Evolutionary conservation across 2,329 filamentous ascomycete genomes (phyloP), one percentile per base, ranked within the genome.

Genomic region (Colletotrichum orchidophilum): DNA sequence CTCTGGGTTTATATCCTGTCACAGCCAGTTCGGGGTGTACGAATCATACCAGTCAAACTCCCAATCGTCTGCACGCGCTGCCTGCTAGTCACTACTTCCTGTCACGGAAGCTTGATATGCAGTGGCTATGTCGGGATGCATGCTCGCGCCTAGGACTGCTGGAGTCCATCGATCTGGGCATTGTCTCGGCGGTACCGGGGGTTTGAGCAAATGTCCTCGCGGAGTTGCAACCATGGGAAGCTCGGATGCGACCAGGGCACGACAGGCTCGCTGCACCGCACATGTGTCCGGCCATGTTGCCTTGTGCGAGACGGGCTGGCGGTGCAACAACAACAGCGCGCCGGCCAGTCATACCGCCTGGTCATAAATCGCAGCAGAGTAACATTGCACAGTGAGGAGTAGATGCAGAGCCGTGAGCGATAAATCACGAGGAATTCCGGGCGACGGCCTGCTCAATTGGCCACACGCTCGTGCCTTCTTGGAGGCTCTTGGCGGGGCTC

Each of bases 401-500:
- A 24, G n/a, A n/a, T n/a, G n/a, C 13, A 29, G 31, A 61, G 39
- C 58, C 49, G 39, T 50, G 63, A 68, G 63, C 29, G 63, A 71
- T 62, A 70, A 58, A 33, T 52, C 49, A 53, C 39, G 13, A 50
- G 55, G 3, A 33, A 71, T 31, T 35, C 50, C 52, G n/a, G 27
- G 18, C 57, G 49, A 31, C n/a, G 13, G 18, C 29, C 27, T 27
- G 64, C n/a, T 29, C 42, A 15, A 53, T 68, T 68, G 9, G 12
- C 35, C 67, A 50, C 24, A 15, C 50, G 18, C 12, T 15, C 15
- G 55, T 46, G n/a, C 7, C 50, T 46, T 71, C 64, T 68, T 71
- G 58, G 68, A 58, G 49, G 52, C 58, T 68, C 68, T 71, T 71
- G 68, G 68, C 68, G 50, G 52, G n/a, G 8, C 18, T 5, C 68